Evolutionary conservation across 805 yeast genomes (phyloP), one percentile per base, ranked within the genome.

Genomic region (Saturnispora bothae): DNA sequence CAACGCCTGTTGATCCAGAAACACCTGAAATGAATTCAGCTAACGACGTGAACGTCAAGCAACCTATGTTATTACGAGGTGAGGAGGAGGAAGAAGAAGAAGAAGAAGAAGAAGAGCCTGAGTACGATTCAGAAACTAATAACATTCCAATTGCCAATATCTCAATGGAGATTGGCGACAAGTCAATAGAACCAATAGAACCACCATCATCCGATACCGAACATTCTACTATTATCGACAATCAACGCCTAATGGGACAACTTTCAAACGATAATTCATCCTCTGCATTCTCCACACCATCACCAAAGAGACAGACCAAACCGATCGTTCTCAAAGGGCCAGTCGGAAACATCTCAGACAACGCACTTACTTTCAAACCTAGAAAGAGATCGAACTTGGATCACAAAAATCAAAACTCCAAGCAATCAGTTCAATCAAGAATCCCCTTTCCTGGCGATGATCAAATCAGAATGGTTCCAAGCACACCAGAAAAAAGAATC

Each of bases 271-370:
- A 22, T 7, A n/a, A 26, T 22, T 22, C 25, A 26, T 31, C 14
- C 13, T 31, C 36, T 13, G 36, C 32, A 19, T 8, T 38, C 9
- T 19, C 20, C 4, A 38, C 40, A 4, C 40, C 40, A 5, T 38
- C 40, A 3, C 40, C 40, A 5, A 27, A 27, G 15, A 19, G 36
- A 19, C 14, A 16, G 13, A 19, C 18, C 9, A 28, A 38, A 32
- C 32, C 32, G 13, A 26, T 38, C 14, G 19, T n/a, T 7, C 15
- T 38, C 12, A 38, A 32, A 29, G 40, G 40, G 4, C 38, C 35
- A 16, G 16, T 20, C 8, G 36, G 36, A 5, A 26, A 27, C 10
- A 28, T 26, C 12, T 32, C 34, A 8, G 43, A 41, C n/a, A 13
- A 25, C 7, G 20, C 20, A 5, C 36, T 34, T 22, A 34, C 32